phyloP scores from a whole-genome alignment of 495 filamentous ascomycete genomes.

The Hypoxylon fragiforme region DNA sequence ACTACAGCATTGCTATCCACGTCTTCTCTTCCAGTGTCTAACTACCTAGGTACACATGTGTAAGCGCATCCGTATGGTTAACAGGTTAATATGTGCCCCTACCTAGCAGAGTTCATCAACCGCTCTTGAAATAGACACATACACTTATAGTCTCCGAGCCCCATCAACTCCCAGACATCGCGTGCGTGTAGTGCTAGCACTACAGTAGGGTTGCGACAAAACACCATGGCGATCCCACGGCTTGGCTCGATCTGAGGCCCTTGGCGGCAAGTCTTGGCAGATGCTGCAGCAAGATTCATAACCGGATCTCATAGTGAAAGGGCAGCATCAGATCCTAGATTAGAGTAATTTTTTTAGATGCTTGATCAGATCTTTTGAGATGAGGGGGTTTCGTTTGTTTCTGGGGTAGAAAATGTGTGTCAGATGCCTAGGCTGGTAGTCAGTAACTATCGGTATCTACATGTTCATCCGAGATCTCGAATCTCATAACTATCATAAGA shows the following conservation, averaged over 20 bases:
- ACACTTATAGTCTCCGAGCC: no score
- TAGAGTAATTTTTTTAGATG: no score
- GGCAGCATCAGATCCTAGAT: not conserved
- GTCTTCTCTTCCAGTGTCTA: not conserved
- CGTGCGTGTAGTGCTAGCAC: constrained; percentile 5
- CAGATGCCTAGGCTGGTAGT: no score
- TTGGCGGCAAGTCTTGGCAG: constrained; percentile 23
- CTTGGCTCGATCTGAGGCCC: constrained; percentile 33
- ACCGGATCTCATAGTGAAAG: not conserved
- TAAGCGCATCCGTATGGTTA: no score
- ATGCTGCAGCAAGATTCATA: no score
- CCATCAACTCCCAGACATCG: constrained; percentile 6
- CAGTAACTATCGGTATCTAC: not conserved
- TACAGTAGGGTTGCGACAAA: constrained; percentile 29
- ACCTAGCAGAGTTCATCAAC: not conserved
- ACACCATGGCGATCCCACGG: constrained; percentile 23
- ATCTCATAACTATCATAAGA: constrained; percentile 22
- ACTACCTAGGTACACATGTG: no score
- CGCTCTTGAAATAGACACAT: not conserved
- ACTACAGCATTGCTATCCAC: not conserved
- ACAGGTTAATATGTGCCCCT: not conserved
- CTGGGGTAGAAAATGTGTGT: not conserved
- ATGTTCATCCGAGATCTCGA: constrained; percentile 8
- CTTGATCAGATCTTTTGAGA: constrained; percentile 6
- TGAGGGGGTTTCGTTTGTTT: not conserved